phyloP scores from a whole-genome alignment of 23 red algal species.

The Agarophyton chilense region DNA sequence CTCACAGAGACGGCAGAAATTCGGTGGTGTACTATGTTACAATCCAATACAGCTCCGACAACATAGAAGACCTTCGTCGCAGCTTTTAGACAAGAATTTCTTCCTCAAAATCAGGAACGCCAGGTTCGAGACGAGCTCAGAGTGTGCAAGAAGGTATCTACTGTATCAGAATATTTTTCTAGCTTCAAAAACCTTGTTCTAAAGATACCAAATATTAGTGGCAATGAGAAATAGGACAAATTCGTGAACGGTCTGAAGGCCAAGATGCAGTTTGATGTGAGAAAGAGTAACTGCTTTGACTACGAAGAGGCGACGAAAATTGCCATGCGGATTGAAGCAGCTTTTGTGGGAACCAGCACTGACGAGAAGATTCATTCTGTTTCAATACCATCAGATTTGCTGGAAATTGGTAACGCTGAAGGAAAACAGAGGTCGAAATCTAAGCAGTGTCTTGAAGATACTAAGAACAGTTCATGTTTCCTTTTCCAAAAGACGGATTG shows the following conservation, averaged over 20 bases:
- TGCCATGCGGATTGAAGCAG: not conserved
- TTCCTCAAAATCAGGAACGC: conserved; percentile 9
- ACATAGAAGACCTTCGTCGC: conserved; percentile 9
- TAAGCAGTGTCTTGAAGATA: conserved; percentile 26
- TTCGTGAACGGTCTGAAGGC: not conserved
- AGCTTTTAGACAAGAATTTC: not conserved
- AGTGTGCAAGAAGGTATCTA: not conserved
- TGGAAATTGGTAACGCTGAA: conserved; percentile 33
- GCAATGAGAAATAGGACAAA: conserved; percentile 9
- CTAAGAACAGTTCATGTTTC: not conserved
- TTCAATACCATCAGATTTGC: too few species aligned
- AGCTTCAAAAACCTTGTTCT: conserved; percentile 15
- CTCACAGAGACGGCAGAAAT: conserved; percentile 23
- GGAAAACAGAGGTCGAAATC: not conserved
- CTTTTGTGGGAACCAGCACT: not conserved
- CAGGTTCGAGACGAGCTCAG: conserved; percentile 14
- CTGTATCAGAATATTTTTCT: conserved; percentile 25
- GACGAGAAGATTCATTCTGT: not conserved
- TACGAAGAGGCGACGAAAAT: too few species aligned
- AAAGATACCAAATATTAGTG: conserved; percentile 9
- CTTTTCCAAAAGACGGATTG: conserved; percentile 13
- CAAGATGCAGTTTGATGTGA: too few species aligned
- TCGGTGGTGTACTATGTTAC: conserved; percentile 16
- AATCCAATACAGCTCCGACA: not conserved
- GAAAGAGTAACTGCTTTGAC: too few species aligned